A percentile compares a stretch with the other conserved stretches of the same genome.
phyloP scores from a whole-genome alignment of 1,139 yeast species.

The Blastobotrys malaysiensis region DNA sequence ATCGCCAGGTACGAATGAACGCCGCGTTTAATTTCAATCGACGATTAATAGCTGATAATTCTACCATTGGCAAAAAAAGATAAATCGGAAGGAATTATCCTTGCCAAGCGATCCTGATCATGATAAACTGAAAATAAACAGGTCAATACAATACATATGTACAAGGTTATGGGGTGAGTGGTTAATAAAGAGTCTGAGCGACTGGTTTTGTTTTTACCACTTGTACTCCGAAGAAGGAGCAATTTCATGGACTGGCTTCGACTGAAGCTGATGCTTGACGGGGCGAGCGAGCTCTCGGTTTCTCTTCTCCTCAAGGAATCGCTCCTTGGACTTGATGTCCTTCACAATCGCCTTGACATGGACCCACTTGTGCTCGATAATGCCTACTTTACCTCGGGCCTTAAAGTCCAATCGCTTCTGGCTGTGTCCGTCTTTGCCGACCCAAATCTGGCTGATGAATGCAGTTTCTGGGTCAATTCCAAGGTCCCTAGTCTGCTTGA shows the following conservation, averaged over 20 bases:
- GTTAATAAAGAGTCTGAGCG: too few relatives aligned
- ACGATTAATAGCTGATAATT: too few relatives aligned
- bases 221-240: constrained; percentile 28
- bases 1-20: too few relatives aligned
- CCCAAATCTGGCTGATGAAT: constrained; percentile 82
- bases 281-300: constrained; percentile 14
- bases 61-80: too few relatives aligned
- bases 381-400: constrained; percentile 88
- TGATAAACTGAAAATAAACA: not conserved
- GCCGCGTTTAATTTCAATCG: too few relatives aligned
- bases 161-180: too few relatives aligned
- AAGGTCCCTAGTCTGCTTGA: constrained; percentile 59
- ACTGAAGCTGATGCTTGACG: constrained; percentile 27
- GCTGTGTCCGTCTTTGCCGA: constrained; percentile 82
- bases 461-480: constrained; percentile 57
- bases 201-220: constrained; percentile 24
- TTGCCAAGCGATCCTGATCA: too few relatives aligned
- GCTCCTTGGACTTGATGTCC: constrained; percentile 34
- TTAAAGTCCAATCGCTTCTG: constrained; percentile 70
- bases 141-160: constrained; percentile 1
- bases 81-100: too few relatives aligned
- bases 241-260: constrained; percentile 25
- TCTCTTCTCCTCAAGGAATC: constrained; percentile 9
- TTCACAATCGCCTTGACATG: constrained; percentile 78
- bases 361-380: constrained; percentile 67